Base-by-base conservation (phyloP, 2,329 filamentous ascomycete genomes). In the Pseudogymnoascus sp. region DNA sequence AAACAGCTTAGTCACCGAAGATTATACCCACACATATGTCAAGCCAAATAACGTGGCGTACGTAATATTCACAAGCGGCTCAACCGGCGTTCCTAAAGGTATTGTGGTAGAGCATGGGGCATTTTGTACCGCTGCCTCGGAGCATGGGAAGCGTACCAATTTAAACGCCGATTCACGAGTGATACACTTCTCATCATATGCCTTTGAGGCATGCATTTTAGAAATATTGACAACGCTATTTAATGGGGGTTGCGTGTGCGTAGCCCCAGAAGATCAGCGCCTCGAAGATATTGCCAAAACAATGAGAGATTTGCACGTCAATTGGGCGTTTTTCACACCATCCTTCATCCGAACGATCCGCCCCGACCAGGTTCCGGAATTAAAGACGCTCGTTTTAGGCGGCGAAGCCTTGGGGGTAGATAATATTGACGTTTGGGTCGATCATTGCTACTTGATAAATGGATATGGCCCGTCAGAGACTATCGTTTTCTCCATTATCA, bases 401-500 rank as follows among this genome's bases (percentile, higher is more conserved):
- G 6, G 91, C 93, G 74, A 96, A 94, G 90, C 80, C 94, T 41
- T 94, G 85, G 9, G 78, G 79, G 41, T 80, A 81, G 75, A 81
- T 18, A 70, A 75, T 61, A 66, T 76, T 57, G 67, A 68, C 4
- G 72, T 66, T 4, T 78, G 76, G 76, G 69, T 72, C 9, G 37
- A 63, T 59, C 34, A 67, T 34, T 70, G 69, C 62, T 68, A 73
- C 12, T 67, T 77, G 38, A 62, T 75, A 58, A 76, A 77, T 67
- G 72, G 69, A 0, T 96, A 96, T 69, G 91, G 91, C 0, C 91
- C 91, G 1, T 95, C 91, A 0, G 91, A 96, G 74, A 89, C 96
- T 61, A 90, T 95, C 70, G 89, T 70, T 6, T 57, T 32, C 32
- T 57, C 50, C 14, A 11, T 35, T 20, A 32, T 30, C 28, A 57